These are phyloP conservation scores for Musa schizocarpa DNA, from an alignment of 176 grass and related monocot genomes.

Conservation along the genomic window DNA sequence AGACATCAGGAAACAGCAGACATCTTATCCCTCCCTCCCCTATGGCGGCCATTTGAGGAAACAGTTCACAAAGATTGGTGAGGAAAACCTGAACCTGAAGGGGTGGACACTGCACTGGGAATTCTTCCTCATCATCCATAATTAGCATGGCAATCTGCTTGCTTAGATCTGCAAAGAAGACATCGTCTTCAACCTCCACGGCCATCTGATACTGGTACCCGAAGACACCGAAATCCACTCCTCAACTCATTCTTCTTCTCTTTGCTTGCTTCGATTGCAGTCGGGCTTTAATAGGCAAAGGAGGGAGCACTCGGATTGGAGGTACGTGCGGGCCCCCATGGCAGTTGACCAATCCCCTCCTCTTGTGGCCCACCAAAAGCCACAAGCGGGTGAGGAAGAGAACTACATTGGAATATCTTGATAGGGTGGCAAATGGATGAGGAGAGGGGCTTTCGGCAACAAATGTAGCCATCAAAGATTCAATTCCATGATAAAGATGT, in stretches of 20 bases:
- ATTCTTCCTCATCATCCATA: constrained; percentile 90
- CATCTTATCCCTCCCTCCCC: too few species aligned
- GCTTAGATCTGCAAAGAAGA: constrained; percentile 92
- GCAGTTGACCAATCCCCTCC: constrained; percentile 45
- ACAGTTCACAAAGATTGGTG: neutral
- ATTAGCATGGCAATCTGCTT: constrained; percentile 85
- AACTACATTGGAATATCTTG: too few species aligned
- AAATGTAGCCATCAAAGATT: too few species aligned
- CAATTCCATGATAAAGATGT: too few species aligned
- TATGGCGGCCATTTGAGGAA: too few species aligned
- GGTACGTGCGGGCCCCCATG: constrained; percentile 5
- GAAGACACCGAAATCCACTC: neutral
- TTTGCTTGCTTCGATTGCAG: neutral
- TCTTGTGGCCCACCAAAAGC: neutral
- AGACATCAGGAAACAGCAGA: too few species aligned
- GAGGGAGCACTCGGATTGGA: too few species aligned
- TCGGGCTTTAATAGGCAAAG: constrained; percentile 16
- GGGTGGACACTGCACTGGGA: constrained; percentile 25
- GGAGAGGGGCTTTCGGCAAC: too few species aligned
- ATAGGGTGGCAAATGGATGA: too few species aligned
- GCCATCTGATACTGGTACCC: neutral
- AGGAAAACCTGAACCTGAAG: constrained; percentile 32
- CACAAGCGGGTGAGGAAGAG: too few species aligned
- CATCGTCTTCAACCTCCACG: constrained; percentile 62
- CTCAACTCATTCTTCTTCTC: neutral